Percentiles rank a stretch among this genome's conserved stretches.
Conservation (phyloP, 1,284 basidiomycete genomes). For the Ganoderma boninense region DNA sequence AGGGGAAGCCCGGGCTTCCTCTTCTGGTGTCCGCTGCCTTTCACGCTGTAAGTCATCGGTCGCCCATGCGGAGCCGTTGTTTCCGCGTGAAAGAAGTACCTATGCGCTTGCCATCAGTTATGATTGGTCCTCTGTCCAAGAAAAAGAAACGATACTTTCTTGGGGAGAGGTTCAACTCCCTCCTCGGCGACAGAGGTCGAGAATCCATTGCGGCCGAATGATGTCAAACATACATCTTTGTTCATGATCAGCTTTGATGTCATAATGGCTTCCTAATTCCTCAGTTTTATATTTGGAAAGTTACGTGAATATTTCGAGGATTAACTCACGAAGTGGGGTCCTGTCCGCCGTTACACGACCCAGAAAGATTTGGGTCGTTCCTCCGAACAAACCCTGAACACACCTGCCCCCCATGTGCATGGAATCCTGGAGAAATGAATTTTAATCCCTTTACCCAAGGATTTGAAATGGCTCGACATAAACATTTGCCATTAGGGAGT, state of each 20-base stretch:
- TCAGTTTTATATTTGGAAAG: constrained; percentile 1
- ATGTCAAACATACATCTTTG: constrained; percentile 74
- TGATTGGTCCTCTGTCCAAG: not conserved
- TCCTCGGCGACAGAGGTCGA: constrained; percentile 75
- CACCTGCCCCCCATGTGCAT: constrained; percentile 80
- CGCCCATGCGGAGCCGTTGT: constrained; percentile 49
- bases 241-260: constrained; percentile 71
- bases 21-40: constrained; percentile 43
- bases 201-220: constrained; percentile 82
- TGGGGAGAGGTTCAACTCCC: constrained; percentile 62
- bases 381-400: constrained; percentile 70
- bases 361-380: constrained; percentile 54
- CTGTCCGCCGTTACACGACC: constrained; percentile 72
- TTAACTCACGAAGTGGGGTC: constrained; percentile 67
- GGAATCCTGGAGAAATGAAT: constrained; percentile 61
- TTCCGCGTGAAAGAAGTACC: constrained; percentile 83
- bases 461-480: constrained; percentile 34
- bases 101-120: constrained; percentile 38
- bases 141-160: constrained; percentile 62
- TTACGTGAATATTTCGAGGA: not conserved
- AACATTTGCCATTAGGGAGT: constrained; percentile 72
- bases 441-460: not conserved
- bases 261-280: constrained; percentile 61
- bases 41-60: constrained; percentile 43
- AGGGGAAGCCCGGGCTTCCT: constrained; percentile 21